Base-by-base conservation (phyloP, 2,329 filamentous ascomycete species). In the Fusarium ambrosium region DNA sequence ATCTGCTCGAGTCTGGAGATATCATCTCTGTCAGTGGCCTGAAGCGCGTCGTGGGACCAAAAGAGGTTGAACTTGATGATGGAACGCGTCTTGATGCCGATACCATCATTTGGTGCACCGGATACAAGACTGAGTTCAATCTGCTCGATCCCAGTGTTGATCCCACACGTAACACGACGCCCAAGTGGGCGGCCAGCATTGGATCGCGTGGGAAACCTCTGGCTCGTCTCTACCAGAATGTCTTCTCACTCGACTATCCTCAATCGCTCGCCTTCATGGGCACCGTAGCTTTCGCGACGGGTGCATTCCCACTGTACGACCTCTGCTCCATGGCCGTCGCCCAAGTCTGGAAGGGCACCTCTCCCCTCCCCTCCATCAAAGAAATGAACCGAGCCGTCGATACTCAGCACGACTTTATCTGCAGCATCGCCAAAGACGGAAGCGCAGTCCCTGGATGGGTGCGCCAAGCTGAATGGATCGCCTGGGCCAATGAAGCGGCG, bases 201-300 rank as follows among this genome's bases (percentile, higher is more conserved):
- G 80, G 66, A 71, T 81, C 68, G 22, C 75, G 74, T 74, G 81
- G 72, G 13, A 79, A 77, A 6, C 72, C 80, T 0, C 80, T 85
- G 0, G 79, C 82, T 4, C 74, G 82, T 1, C 78, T 87, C 2
- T 87, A 85, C 63, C 82, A 83, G 43, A 86, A 87, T 72, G 73
- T 87, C 6, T 86, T 88, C 70, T 85, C 86, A 1, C 80, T 85
- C 0, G 77, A 82, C 27, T 77, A 85, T 27, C 84, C 86, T 4
- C 80, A 85, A 11, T 85, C 84, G 10, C 80, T 88, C 6, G 87
- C 85, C 0, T 83, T 87, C 61, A 76, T 86, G 65, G 83, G 84
- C 68, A 82, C 82, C 62, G 77, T 80, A 9, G 80, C 81, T 8
- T 81, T 83, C 39, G 78, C 80, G 68, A 77, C 83, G 53, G 79